Evolutionary conservation across 345 rosid genomes (phyloP), one percentile per base, ranked within the genome.

Genomic region (Salix koriyanagi): DNA sequence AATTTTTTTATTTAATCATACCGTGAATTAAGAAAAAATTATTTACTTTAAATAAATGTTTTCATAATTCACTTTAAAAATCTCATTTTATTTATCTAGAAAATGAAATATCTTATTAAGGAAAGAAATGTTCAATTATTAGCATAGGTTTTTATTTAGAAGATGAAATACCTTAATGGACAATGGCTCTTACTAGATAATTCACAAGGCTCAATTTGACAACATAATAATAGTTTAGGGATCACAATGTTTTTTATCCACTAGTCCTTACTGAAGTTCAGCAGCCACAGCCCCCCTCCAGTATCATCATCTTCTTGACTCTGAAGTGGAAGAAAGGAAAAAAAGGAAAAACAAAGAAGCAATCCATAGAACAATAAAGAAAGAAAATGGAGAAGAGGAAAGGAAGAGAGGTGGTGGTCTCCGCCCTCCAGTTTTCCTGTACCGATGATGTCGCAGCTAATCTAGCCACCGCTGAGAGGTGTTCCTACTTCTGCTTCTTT

Each of bases 351-450:
- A 54, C n/a, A 21, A 54, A n/a, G 46, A 41, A 42, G 62, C 25
- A 23, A 6, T 58, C n/a, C n/a, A 58, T 23, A 58, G 62, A 19
- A 58, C 23, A 58, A 5, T 56, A 16, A 15, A 58, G 62, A 58
- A 64, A 32, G 34, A 16, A 64, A 4, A 64, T 64, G 67, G 67
- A 14, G 67, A 28, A 64, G 8, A 36, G 67, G 14, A 6, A 19
- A 66, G 46, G 48, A 25, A 50, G 93, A 73, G 82, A 87, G 70
- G 97, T 87, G 70, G 85, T 74, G 79, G 95, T 93, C 39, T 87
- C 95, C 13, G 89, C 97, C 70, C 80, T 91, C 19, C 99, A 96
- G 71, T 93, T 92, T 83, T 88, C 92, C 67, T 96, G 97, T 85
- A 84, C 94, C 50, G 98, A 92, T 50, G 91, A 96, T 66, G 73